Conservation (phyloP, 352 stramenopile genomes). For the Globisporangium yorkense region DNA sequence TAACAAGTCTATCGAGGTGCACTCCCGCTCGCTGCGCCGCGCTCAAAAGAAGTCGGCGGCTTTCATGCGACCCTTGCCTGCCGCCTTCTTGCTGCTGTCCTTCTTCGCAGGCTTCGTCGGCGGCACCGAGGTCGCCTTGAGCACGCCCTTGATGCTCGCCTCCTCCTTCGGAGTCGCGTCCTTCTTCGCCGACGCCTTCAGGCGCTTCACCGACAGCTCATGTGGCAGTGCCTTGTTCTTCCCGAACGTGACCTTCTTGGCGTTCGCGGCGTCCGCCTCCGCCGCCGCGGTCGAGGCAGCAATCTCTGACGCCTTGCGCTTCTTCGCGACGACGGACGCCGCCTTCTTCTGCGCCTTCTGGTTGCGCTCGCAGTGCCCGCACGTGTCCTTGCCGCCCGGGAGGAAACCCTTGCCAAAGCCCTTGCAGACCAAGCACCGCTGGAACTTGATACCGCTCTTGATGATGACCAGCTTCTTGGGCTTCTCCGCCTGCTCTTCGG, state of each 20-base stretch:
- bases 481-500: constrained; percentile 18
- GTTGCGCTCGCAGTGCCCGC: constrained; percentile 66
- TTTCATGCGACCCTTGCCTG: constrained; percentile 46
- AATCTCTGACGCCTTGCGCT: constrained; percentile 45
- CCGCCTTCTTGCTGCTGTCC: constrained; percentile 36
- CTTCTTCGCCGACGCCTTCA: constrained; percentile 72
- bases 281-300: constrained; percentile 23
- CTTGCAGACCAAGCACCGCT: constrained; percentile 55
- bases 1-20: neutral
- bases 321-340: constrained; percentile 39
- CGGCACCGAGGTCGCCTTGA: constrained; percentile 40
- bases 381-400: constrained; percentile 51
- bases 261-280: constrained; percentile 23
- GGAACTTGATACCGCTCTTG: constrained; percentile 71
- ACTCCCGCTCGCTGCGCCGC: neutral
- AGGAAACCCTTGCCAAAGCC: constrained; percentile 75
- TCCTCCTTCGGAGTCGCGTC: constrained; percentile 44
- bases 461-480: constrained; percentile 28
- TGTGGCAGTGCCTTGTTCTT: constrained; percentile 80
- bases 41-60: constrained; percentile 70
- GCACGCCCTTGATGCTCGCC: constrained; percentile 59
- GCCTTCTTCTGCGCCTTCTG: constrained; percentile 62
- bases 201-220: constrained; percentile 75
- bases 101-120: constrained; percentile 26
- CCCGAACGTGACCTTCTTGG: constrained; percentile 83